Base-by-base conservation (phyloP, 108 stramenopile species). In the Phaeodactylum tricornutum region DNA sequence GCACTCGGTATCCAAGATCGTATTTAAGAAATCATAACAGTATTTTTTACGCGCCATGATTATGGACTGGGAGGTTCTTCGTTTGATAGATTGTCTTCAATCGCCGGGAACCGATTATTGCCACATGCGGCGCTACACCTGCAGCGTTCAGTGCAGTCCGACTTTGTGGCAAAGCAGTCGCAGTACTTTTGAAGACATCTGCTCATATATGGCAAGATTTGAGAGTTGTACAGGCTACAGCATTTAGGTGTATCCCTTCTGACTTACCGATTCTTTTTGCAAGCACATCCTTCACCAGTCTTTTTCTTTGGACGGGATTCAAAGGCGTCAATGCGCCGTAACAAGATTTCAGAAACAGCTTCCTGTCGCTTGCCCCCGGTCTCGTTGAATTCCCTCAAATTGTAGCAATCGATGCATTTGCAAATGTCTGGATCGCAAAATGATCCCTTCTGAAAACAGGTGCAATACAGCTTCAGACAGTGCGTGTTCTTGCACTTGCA, bases 121-220 rank as follows among this genome's bases (percentile, higher is more conserved):
- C 42, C 12, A 19, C 19, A 43, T 0, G 11, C 11, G 42, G 16
- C n/a, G n/a, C 19, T 54, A 60, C 77, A 79, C 20, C 24, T 29
- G 57, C 79, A 81, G 11, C 4, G 8, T 29, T 42, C 57, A 12
- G 56, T 36, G 40, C 81, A 83, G 17, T 40, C 25, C 17, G 33
- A 31, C 29, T 69, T 66, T 8, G 33, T 50, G 8, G 65, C 56
- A 19, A 64, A 58, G 33, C 81, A 83, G 14, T 61, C 70, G 39
- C 81, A 83, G 39, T 79, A 83, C 54, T 77, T 79, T 41, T 79
- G 71, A 15, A 83, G 48, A 50, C 81, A 83, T 3, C 77, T 77
- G 56, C 9, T 23, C 6, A 29, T 24, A 36, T 29, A 25, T 36
- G 30, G 14, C 0, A 43, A 31, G 2, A 6, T 29, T 7, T 30